Conservation (phyloP, 108 stramenopile genomes). For the Ochromonas danica region DNA sequence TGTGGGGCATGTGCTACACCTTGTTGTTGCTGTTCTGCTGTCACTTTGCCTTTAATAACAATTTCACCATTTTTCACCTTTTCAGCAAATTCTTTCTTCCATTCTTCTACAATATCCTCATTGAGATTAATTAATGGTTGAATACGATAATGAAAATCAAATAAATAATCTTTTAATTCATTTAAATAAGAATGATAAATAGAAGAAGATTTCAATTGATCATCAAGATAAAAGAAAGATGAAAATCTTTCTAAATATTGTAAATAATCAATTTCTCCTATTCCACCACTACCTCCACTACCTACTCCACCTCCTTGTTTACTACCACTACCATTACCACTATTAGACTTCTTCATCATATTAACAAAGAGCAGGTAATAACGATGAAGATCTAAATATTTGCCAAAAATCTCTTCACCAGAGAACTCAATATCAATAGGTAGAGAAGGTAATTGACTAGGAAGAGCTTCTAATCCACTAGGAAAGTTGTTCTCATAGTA, state of each 20-base stretch:
- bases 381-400: slow-evolving; percentile 45
- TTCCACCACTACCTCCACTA: too few species aligned
- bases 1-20: not conserved
- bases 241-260: slow-evolving; percentile 33
- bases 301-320: too few species aligned
- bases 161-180: slow-evolving; percentile 34
- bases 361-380: slow-evolving; percentile 21
- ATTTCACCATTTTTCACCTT: slow-evolving; percentile 30
- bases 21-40: not conserved
- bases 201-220: not conserved
- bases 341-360: not conserved
- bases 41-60: not conserved
- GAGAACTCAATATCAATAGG: slow-evolving; percentile 27
- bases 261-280: slow-evolving; percentile 39
- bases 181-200: slow-evolving; percentile 35
- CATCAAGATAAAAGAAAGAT: slow-evolving; percentile 11
- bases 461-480: slow-evolving; percentile 12
- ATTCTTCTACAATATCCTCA: not conserved
- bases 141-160: slow-evolving; percentile 28
- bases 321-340: too few species aligned
- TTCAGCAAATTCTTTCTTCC: slow-evolving; percentile 27
- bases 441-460: too few species aligned
- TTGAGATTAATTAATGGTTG: slow-evolving; percentile 40
- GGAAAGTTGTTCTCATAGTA: slow-evolving; percentile 37
- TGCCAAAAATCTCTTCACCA: slow-evolving; percentile 48